Evolutionary conservation across 164 flowering plant genomes (phyloP).

Genomic region (Vitis riparia): DNA sequence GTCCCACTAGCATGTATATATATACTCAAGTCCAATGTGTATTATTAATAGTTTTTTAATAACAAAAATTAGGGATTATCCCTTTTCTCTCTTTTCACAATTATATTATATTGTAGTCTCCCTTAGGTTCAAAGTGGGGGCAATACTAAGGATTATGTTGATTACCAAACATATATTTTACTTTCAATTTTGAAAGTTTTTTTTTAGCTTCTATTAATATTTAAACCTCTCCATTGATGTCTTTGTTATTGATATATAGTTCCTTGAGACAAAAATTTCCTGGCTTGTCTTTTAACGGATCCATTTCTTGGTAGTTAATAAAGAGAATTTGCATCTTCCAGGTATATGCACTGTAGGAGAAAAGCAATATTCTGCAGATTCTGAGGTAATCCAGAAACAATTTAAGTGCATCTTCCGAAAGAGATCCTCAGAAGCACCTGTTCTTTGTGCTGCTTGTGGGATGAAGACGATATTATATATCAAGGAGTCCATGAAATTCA

Average conservation of each 20-base stretch:
- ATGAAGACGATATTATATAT: slow-evolving; percentile 38
- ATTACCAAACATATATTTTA: not conserved
- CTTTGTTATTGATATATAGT: not conserved
- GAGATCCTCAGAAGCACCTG: slow-evolving; percentile 34
- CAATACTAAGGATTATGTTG: not conserved
- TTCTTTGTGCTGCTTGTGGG: slow-evolving; percentile 57
- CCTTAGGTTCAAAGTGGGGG: not conserved
- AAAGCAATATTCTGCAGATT: slow-evolving; percentile 9
- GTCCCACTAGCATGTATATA: too few species aligned
- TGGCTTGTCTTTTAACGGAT: not conserved
- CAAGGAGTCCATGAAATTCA: slow-evolving; percentile 47
- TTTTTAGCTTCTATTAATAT: not conserved
- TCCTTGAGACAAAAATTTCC: not conserved
- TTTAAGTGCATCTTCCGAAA: slow-evolving; percentile 3
- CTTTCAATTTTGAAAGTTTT: not conserved
- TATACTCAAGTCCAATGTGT: too few species aligned
- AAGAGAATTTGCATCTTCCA: slow-evolving; percentile 8
- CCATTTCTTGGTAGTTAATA: not conserved
- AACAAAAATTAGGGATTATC: too few species aligned
- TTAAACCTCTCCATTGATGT: not conserved
- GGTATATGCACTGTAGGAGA: slow-evolving; percentile 12
- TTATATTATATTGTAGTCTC: not conserved
- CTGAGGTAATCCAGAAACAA: slow-evolving; percentile 12
- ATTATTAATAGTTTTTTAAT: too few species aligned
- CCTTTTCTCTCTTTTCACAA: too few species aligned